Evolutionary conservation across 176 grass and related monocot species (phyloP).

Genomic region (Poa pratensis): DNA sequence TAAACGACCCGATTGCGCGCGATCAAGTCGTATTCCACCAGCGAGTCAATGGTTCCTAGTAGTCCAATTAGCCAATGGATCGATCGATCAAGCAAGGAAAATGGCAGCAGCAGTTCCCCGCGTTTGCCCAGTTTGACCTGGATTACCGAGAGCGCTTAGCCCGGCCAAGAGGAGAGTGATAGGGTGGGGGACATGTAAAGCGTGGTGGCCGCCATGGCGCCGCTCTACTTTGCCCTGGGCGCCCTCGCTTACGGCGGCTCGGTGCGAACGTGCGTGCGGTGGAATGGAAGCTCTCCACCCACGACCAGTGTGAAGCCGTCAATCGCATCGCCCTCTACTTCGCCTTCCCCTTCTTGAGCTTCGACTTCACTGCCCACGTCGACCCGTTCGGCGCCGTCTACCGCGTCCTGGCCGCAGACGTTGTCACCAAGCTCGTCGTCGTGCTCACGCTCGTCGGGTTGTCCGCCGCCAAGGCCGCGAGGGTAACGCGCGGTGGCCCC

Average conservation of each 20-base stretch:
- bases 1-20: too few relatives aligned
- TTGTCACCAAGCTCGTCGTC: constrained; percentile 59
- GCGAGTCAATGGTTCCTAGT: too few relatives aligned
- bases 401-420: constrained; percentile 73
- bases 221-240: constrained; percentile 83
- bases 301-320: constrained; percentile 78
- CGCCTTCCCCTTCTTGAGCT: constrained; percentile 83
- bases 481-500: not conserved
- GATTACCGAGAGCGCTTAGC: too few relatives aligned
- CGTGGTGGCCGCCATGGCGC: constrained; percentile 81
- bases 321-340: constrained; percentile 78
- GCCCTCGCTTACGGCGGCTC: constrained; percentile 86
- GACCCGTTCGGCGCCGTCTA: constrained; percentile 66
- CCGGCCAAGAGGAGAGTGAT: constrained; percentile 50
- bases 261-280: constrained; percentile 76
- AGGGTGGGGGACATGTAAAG: constrained; percentile 74
- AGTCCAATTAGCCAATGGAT: not conserved
- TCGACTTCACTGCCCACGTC: constrained; percentile 69
- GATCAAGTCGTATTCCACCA: too few relatives aligned
- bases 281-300: constrained; percentile 89
- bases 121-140: not conserved
- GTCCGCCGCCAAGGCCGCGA: not conserved
- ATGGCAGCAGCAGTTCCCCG: not conserved
- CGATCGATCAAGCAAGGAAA: not conserved
- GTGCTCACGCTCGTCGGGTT: constrained; percentile 45